phyloP scores from a whole-genome alignment of 495 filamentous ascomycete genomes.

The Lasiosphaeria hispida region DNA sequence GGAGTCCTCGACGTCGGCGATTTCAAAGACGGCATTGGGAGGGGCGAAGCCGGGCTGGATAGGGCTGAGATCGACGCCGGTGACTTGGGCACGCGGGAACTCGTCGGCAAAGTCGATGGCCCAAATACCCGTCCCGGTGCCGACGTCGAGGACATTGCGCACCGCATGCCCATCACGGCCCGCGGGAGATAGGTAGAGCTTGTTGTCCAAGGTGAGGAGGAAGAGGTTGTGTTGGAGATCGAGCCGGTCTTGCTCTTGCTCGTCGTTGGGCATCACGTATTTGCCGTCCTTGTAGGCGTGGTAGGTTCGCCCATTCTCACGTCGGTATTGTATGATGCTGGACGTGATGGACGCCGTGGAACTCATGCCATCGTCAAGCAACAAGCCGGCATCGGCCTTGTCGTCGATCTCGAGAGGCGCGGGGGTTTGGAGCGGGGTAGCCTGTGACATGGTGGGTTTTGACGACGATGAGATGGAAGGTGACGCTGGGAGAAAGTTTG shows the following conservation, averaged over 20 bases:
- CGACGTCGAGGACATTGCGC: slow-evolving; percentile 24
- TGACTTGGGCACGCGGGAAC: slow-evolving; percentile 22
- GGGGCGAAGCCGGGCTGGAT: slow-evolving; percentile 39
- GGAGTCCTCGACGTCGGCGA: slow-evolving; percentile 43
- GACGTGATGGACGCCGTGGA: slow-evolving; percentile 1
- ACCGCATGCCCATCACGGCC: not conserved
- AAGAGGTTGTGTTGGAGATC: slow-evolving; percentile 26
- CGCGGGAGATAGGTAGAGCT: slow-evolving; percentile 16
- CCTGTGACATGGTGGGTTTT: too few relatives aligned
- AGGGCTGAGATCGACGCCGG: slow-evolving; percentile 44
- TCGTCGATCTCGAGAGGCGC: too few relatives aligned
- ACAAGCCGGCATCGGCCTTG: not conserved
- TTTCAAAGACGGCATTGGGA: slow-evolving; percentile 36
- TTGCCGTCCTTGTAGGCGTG: slow-evolving; percentile 45
- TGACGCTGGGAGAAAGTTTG: too few relatives aligned
- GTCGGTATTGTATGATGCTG: slow-evolving; percentile 25
- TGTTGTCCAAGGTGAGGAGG: slow-evolving; percentile 17
- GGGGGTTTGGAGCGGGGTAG: too few relatives aligned
- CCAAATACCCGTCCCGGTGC: slow-evolving; percentile 30
- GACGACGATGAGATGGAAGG: too few relatives aligned
- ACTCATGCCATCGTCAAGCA: not conserved
- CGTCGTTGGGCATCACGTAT: slow-evolving; percentile 22
- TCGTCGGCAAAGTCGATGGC: slow-evolving; percentile 28
- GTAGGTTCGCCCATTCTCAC: slow-evolving; percentile 51
- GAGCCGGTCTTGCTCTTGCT: slow-evolving; percentile 22